Evolutionary conservation across 1,139 yeast genomes (phyloP).

Genomic region (Lipomyces yarrowii): DNA sequence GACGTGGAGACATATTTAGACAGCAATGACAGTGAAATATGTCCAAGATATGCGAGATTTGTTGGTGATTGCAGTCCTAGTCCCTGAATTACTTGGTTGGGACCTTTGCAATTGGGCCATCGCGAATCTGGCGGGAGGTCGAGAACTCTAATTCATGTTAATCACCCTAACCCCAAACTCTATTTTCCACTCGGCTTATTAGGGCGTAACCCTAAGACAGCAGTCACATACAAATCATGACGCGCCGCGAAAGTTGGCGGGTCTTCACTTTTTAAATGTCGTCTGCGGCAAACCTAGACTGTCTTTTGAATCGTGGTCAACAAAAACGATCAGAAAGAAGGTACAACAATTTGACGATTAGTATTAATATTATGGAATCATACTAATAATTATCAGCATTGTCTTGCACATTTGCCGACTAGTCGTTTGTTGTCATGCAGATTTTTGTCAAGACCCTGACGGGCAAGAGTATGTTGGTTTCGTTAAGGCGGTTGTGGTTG

Average conservation of each 20-base stretch:
- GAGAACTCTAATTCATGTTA: background rate
- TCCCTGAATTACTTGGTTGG: background rate
- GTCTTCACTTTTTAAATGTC: background rate
- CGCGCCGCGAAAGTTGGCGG: background rate
- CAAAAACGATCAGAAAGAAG: slow-evolving; percentile 30
- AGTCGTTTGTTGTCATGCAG: slow-evolving; percentile 60
- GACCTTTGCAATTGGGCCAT: background rate
- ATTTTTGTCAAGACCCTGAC: slow-evolving; percentile 98
- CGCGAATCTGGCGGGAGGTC: background rate
- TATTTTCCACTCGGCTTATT: background rate
- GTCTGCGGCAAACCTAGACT: background rate
- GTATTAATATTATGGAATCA: too few relatives aligned
- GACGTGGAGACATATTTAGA: background rate
- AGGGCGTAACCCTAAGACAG: background rate
- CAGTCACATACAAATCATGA: background rate
- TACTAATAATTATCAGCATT: slow-evolving; percentile 13
- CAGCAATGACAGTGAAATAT: background rate
- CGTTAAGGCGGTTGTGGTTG: background rate
- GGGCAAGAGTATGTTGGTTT: slow-evolving; percentile 63
- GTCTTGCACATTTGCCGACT: slow-evolving; percentile 28
- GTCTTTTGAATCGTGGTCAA: slow-evolving; percentile 18
- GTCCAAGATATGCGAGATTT: background rate
- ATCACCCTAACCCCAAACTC: background rate
- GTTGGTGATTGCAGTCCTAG: background rate
- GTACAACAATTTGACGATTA: slow-evolving; percentile 8